Evolutionary conservation across 2,329 filamentous ascomycete species (phyloP).

Genomic region (Kalaharituber pfeilii): DNA sequence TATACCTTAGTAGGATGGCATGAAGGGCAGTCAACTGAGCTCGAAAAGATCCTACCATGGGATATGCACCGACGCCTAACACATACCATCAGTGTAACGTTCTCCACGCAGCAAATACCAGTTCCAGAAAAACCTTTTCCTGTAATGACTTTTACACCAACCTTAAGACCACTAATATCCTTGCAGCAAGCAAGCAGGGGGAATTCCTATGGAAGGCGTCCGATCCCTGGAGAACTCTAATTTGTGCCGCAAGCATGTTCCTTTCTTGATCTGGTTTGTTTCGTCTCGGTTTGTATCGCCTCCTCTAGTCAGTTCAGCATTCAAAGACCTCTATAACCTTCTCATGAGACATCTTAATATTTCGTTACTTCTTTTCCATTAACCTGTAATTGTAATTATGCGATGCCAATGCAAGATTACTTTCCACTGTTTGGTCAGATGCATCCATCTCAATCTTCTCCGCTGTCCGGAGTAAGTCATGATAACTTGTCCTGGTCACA

Average conservation of each 20-base stretch:
- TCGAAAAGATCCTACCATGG: slow-evolving; percentile 38
- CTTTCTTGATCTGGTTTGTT: slow-evolving; percentile 27
- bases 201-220: slow-evolving; percentile 36
- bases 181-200: slow-evolving; percentile 39
- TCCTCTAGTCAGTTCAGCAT: neutral
- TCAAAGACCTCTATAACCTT: slow-evolving; percentile 21
- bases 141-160: slow-evolving; percentile 21
- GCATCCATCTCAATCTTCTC: slow-evolving; percentile 47
- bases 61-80: too few species aligned
- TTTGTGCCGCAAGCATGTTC: slow-evolving; percentile 37
- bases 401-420: slow-evolving; percentile 38
- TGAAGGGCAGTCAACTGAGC: slow-evolving; percentile 36
- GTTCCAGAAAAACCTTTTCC: slow-evolving; percentile 19
- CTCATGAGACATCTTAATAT: slow-evolving; percentile 25
- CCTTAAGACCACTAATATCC: slow-evolving; percentile 26
- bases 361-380: slow-evolving; percentile 36
- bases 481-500: slow-evolving; percentile 40
- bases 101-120: too few species aligned
- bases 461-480: slow-evolving; percentile 47
- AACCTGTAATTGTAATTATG: slow-evolving; percentile 42
- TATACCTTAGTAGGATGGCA: slow-evolving; percentile 36
- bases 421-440: slow-evolving; percentile 41
- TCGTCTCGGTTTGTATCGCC: slow-evolving; percentile 2
- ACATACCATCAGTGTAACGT: too few species aligned
- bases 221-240: slow-evolving; percentile 39